Percentiles rank a stretch among this genome's conserved stretches.
These are phyloP conservation scores for Mrakia gelida DNA, from an alignment of 768 basidiomycete genomes.

Conservation along the genomic window DNA sequence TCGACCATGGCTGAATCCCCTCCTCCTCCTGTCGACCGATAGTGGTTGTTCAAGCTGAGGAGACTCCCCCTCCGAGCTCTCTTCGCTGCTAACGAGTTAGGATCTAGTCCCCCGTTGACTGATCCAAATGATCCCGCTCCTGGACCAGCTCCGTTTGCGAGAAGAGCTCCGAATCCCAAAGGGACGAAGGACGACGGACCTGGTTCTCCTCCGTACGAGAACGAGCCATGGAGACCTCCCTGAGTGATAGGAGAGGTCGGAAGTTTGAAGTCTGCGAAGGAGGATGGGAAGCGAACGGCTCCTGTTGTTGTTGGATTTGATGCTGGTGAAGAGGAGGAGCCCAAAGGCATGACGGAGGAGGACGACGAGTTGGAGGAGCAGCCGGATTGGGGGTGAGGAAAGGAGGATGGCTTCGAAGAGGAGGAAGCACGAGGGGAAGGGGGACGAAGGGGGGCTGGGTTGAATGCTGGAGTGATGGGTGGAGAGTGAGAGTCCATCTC, in stretches of 20 bases:
- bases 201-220: not conserved
- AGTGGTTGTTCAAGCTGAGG: not conserved
- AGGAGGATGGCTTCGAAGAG: not conserved
- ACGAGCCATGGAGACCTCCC: not conserved
- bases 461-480: not conserved
- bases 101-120: not conserved
- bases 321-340: not conserved
- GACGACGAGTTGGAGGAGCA: not conserved
- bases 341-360: not conserved
- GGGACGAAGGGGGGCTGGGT: not conserved
- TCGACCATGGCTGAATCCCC: not conserved
- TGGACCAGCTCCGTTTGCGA: not conserved
- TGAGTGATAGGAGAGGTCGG: not conserved
- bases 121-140: not conserved
- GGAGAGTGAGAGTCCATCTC: slow-evolving; percentile 12
- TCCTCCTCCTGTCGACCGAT: not conserved
- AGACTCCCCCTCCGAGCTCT: not conserved
- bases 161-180: not conserved
- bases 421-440: not conserved
- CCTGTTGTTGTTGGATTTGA: not conserved
- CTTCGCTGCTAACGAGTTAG: not conserved
- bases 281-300: not conserved
- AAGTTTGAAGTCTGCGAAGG: slow-evolving; percentile 10
- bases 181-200: not conserved
- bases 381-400: not conserved